Base-by-base conservation (phyloP, 148 eudicot species). In the Drosera capensis region DNA sequence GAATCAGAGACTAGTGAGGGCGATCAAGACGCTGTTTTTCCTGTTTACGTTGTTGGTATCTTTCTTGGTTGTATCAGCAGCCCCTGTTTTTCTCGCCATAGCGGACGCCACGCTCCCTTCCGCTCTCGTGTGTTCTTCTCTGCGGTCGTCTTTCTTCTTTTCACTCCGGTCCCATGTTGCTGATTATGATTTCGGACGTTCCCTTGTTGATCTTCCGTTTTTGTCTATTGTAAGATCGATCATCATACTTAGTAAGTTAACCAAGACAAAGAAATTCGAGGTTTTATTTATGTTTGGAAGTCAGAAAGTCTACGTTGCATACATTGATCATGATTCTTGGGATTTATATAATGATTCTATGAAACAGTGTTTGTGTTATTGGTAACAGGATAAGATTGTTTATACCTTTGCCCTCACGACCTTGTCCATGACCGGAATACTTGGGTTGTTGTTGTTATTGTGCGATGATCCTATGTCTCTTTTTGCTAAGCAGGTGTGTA, bases 401-500 rank as follows among this genome's bases (percentile, higher is more conserved):
- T n/a, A n/a, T n/a, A n/a, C n/a, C n/a, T n/a, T n/a, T n/a, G n/a
- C n/a, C n/a, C n/a, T n/a, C n/a, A n/a, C n/a, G n/a, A n/a, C n/a
- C n/a, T n/a, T n/a, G n/a, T n/a, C n/a, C n/a, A n/a, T n/a, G n/a
- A n/a, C n/a, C n/a, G n/a, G n/a, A n/a, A n/a, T n/a, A n/a, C 12
- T 29, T 29, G 12, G 35, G 12, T 34, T 1, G 11, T 11, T 34
- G n/a, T n/a, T n/a, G 0, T 34, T 13, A 1, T 1, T 15, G 14
- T 7, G 8, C 30, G 8, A 17, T 14, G 23, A 14, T 41, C 20
- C 0, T 9, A 5, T 14, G 3, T 3, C 11, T 14, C 42, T 41
- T 8, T 20, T 20, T 20, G 5, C 2, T 34, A 15, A 15, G 20
- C 18, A 90, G 97, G 97, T 68, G 95, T 85, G 36, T 90, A 90